Conservation (phyloP, 805 yeast species). For the Wickerhamiella musiphila region DNA sequence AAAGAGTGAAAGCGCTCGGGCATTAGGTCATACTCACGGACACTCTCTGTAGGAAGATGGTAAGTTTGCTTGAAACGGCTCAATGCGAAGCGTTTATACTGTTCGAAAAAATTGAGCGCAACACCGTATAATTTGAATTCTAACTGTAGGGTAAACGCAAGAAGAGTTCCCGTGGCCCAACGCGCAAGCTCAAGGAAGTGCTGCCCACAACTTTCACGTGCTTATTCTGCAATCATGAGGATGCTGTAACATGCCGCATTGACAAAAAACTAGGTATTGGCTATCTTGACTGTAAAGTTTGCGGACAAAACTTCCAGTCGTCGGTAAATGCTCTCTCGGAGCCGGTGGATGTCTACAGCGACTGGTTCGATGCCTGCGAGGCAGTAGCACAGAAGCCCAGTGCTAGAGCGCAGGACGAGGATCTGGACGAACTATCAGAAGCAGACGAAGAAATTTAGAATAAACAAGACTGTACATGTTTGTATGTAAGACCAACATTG, state of each 20-base stretch:
- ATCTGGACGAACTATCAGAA: slow-evolving; percentile 13
- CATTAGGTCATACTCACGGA: too few species aligned
- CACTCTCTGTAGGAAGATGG: not conserved
- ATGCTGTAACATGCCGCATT: slow-evolving; percentile 70
- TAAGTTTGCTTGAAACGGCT: not conserved
- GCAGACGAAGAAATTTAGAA: slow-evolving; percentile 12
- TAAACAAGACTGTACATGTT: too few species aligned
- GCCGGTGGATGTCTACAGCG: slow-evolving; percentile 89
- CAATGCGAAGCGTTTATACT: not conserved
- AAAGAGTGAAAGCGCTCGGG: too few species aligned
- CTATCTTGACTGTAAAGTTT: slow-evolving; percentile 69
- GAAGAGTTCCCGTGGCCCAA: slow-evolving; percentile 70
- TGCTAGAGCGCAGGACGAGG: slow-evolving; percentile 11
- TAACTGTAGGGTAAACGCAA: slow-evolving; percentile 53
- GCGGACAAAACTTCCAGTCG: slow-evolving; percentile 87
- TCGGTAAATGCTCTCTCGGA: slow-evolving; percentile 62
- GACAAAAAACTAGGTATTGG: slow-evolving; percentile 82
- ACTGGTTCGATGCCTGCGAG: slow-evolving; percentile 96
- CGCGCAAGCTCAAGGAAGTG: slow-evolving; percentile 56
- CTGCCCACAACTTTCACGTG: slow-evolving; percentile 77
- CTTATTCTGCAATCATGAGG: slow-evolving; percentile 89
- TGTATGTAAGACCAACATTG: not conserved
- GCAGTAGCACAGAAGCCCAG: slow-evolving; percentile 56
- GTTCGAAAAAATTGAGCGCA: not conserved
- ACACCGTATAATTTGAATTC: not conserved